Base-by-base conservation (phyloP, 441 rosid species). In the Pelargonium citronellum region DNA sequence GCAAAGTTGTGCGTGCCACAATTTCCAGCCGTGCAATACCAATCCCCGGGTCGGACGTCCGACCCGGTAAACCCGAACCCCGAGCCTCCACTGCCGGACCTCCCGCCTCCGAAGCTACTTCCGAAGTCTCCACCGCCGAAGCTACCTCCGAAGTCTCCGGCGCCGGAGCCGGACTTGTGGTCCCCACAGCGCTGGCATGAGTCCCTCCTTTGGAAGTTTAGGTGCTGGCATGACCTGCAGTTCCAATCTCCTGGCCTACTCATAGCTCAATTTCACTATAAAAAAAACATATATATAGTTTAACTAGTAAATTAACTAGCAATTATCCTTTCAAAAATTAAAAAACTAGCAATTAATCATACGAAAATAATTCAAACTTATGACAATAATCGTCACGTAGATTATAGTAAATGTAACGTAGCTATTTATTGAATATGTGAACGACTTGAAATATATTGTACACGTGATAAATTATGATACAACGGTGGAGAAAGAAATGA, bases 221-320 rank as follows among this genome's bases (percentile, higher is more conserved):
- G 81, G 84, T 93, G 88, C 73, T 80, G 87, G 81, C 98, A 93
- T 12, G 87, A 81, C 71, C 87, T 83, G 80, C 98, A 93, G 77
- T 89, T 91, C 98, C 98, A 91, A 68, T 93, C 98, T 74, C 98
- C 97, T 7, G 96, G 88, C 81, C 98, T 82, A 74, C 79, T 93
- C 98, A 91, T 92, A 55, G 71, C 7, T 3, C 5, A 5, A 34
- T 80, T 39, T 57, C 68, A 72, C 19, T 71, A 44, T 10, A 15
- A 37, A 58, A 5, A 20, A 72, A 7, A 22, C 13, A 10, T 22
- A 8, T 2, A n/a, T 11, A 19, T 22, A n/a, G n/a, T n/a, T n/a
- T n/a, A n/a, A 0, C 1, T 22, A 22, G 24, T 22, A 22, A 22
- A 22, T 22, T 1, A n/a, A n/a, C n/a, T n/a, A n/a, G n/a, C n/a